Percentiles rank a stretch among this genome's conserved stretches.
phyloP scores from a whole-genome alignment of 192 early-diverging fungal genomes.

The Coemansia aciculifera region DNA sequence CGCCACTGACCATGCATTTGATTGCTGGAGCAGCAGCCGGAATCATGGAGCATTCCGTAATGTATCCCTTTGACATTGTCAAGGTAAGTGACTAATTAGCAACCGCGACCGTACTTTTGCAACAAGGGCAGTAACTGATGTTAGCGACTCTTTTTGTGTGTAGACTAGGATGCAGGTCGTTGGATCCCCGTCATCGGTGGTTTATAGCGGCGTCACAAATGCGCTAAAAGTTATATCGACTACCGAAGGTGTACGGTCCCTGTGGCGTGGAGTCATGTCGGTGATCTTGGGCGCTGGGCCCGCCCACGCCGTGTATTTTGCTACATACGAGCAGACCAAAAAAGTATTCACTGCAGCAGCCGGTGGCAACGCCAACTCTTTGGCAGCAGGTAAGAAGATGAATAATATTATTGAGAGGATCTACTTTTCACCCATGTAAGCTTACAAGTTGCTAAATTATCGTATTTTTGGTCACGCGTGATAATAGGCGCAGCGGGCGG shows the following conservation, averaged over 20 bases:
- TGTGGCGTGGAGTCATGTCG: slow-evolving; percentile 93
- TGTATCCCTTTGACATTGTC: slow-evolving; percentile 92
- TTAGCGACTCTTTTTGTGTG: background rate
- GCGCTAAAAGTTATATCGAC: slow-evolving; percentile 70
- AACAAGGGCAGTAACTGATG: background rate
- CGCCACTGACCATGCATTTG: slow-evolving; percentile 77
- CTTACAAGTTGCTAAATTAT: background rate
- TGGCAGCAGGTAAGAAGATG: slow-evolving; percentile 58
- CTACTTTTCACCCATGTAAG: background rate
- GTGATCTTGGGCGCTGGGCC: slow-evolving; percentile 93
- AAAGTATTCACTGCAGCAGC: slow-evolving; percentile 61
- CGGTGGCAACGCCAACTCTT: slow-evolving; percentile 51
- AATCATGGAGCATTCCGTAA: slow-evolving; percentile 93
- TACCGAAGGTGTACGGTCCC: slow-evolving; percentile 73
- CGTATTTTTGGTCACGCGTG: slow-evolving; percentile 4
- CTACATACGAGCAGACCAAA: slow-evolving; percentile 91
- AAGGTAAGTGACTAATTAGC: slow-evolving; percentile 64
- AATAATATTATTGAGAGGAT: slow-evolving; percentile 3
- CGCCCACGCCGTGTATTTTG: slow-evolving; percentile 95
- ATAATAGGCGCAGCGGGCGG: slow-evolving; percentile 76
- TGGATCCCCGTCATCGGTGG: slow-evolving; percentile 63
- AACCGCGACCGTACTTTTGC: background rate
- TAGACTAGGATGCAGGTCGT: slow-evolving; percentile 95
- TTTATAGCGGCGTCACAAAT: slow-evolving; percentile 70
- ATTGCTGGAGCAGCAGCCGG: slow-evolving; percentile 95